Percentiles rank a stretch among this genome's conserved stretches.
phyloP scores from a whole-genome alignment of 345 rosid species.

The Triadica sebifera region DNA sequence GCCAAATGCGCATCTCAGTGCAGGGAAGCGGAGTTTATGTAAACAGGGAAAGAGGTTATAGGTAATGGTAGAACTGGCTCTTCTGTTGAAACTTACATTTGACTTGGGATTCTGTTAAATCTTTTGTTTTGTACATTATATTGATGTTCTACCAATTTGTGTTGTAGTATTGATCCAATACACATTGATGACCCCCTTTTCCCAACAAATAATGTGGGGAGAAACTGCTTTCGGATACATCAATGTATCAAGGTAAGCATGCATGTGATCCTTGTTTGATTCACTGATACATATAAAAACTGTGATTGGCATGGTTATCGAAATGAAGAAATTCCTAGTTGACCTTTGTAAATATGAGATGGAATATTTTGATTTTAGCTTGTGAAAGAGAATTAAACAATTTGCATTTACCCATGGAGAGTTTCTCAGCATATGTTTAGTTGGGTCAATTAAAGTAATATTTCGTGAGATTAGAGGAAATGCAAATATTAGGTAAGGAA shows the following conservation, averaged over 20 bases:
- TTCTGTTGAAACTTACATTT: constrained; percentile 6
- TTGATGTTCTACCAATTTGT: constrained; percentile 29
- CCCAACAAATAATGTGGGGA: constrained; percentile 90
- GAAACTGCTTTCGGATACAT: constrained; percentile 98
- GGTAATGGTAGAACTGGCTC: constrained; percentile 44
- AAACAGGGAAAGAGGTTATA: constrained; percentile 84
- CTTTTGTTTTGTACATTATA: constrained; percentile 14
- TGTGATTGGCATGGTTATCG: neutral
- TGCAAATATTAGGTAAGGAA: neutral
- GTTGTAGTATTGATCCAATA: constrained; percentile 82
- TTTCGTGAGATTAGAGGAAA: neutral
- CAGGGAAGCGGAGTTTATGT: constrained; percentile 87
- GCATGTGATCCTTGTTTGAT: constrained; percentile 2
- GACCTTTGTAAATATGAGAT: neutral
- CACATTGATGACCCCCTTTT: constrained; percentile 95
- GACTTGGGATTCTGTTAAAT: constrained; percentile 11
- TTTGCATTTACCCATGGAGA: neutral
- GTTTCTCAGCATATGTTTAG: too few relatives aligned
- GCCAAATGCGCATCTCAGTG: constrained; percentile 92
- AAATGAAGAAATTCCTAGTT: neutral
- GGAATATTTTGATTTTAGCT: neutral
- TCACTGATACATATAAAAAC: neutral
- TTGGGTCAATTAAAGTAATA: too few relatives aligned
- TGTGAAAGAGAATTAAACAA: neutral
- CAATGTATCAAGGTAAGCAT: constrained; percentile 86